Base-by-base conservation (phyloP, 1,139 yeast species). In the Meyerozyma athensensis region DNA sequence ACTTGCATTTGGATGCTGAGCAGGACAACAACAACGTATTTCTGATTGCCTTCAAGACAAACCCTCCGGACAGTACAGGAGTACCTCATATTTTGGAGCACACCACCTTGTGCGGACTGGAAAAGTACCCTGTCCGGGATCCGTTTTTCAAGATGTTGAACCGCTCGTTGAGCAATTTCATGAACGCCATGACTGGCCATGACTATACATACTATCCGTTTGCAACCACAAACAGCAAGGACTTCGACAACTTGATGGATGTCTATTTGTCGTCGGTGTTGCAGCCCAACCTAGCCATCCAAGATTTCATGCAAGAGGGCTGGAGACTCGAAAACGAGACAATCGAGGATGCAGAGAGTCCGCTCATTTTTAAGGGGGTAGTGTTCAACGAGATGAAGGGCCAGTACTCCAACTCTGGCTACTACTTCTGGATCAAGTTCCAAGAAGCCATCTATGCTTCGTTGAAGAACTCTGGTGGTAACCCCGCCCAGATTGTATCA, bases 351-450 rank as follows among this genome's bases (percentile, higher is more conserved):
- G 63, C 66, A 7, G 44, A 51, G 0, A 71, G 86, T 13, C 84
- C 86, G 1, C 57, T 92, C 35, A 70, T 68, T 7, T 87, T 86
- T 58, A 92, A 92, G 61, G 99, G 99, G 28, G 98, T 92, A 23
- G 99, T 92, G 2, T 92, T 85, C 59, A 92, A 92, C 55, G 99
- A 92, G 63, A 92, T 92, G 99, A 92, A 94, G 60, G 99, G 99
- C 5, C 97, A 92, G 62, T 79, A 87, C 54, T 85, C 96, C 1
- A 92, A 87, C 56, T 79, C 96, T 0, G 79, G 90, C 4, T 94
- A 92, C 57, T 74, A 82, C 50, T 89, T 75, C 57, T 90, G 89
- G 76, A 86, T 83, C 49, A 78, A 81, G 47, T 92, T 81, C 63
- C 89, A 86, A 56, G 86, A 86, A 57, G 65, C 89, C n/a, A 74